phyloP scores from a whole-genome alignment of 495 filamentous ascomycete genomes.

The Cladorrhinum samala region DNA sequence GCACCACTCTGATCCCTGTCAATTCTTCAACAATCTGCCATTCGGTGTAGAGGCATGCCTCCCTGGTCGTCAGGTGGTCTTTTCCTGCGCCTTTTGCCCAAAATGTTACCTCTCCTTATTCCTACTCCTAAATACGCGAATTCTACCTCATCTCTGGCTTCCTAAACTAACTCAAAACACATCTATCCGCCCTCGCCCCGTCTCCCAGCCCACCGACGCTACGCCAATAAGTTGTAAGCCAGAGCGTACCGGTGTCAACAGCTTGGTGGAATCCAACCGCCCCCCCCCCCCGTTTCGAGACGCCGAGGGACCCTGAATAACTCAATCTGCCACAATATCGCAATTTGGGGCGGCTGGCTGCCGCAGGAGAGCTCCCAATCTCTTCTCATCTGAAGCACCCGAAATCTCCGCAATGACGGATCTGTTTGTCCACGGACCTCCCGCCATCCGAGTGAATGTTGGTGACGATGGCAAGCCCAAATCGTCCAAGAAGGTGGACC shows the following conservation, averaged over 20 bases:
- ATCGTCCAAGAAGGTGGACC: not conserved
- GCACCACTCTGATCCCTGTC: not conserved
- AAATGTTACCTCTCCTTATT: not conserved
- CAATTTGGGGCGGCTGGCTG: too few relatives aligned
- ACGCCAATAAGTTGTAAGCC: not conserved
- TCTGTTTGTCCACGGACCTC: conserved; percentile 18
- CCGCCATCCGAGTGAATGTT: conserved; percentile 8
- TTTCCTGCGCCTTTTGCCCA: not conserved
- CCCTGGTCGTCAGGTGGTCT: conserved; percentile 13
- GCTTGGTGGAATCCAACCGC: not conserved
- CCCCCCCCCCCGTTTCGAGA: not conserved
- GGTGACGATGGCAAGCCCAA: conserved; percentile 7
- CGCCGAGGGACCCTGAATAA: not conserved
- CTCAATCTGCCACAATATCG: too few relatives aligned
- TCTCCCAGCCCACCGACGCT: not conserved
- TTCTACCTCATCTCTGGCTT: not conserved
- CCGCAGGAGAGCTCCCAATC: not conserved
- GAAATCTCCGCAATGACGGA: conserved; percentile 19
- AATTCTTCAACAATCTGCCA: not conserved
- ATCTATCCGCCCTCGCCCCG: not conserved
- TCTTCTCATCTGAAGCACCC: not conserved
- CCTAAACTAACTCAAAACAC: not conserved
- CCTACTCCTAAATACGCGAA: not conserved
- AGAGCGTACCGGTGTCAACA: not conserved
- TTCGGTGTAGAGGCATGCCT: not conserved